phyloP scores from a whole-genome alignment of 495 filamentous ascomycete species.

The Hyaloscypha hepaticicola region DNA sequence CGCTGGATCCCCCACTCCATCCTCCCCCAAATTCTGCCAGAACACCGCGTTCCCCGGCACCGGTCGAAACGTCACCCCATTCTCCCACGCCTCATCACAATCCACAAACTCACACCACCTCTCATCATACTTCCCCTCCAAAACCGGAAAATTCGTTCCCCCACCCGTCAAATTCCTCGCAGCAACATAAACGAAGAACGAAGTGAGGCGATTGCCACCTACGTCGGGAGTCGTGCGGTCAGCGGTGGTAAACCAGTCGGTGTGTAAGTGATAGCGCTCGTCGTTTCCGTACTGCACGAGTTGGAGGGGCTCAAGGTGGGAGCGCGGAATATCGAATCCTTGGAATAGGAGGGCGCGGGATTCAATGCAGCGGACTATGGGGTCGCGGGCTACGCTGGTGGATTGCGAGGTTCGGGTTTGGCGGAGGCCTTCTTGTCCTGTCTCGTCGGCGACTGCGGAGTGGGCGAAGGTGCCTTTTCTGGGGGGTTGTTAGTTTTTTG shows the following conservation, averaged over 20 bases:
- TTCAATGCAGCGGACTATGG: conserved; percentile 65
- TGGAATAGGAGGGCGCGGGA: conserved; percentile 68
- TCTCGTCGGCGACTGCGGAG: conserved; percentile 23
- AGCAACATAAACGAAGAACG: conserved; percentile 59
- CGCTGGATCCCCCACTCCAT: conserved; percentile 62
- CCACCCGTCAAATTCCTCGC: conserved; percentile 49
- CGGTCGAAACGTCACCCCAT: conserved; percentile 66
- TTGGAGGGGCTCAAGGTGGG: conserved; percentile 52
- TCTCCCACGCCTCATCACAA: conserved; percentile 35
- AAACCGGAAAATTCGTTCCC: conserved; percentile 59
- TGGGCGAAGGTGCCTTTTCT: conserved; percentile 33
- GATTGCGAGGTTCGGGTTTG: conserved; percentile 44
- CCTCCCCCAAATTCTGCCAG: conserved; percentile 67
- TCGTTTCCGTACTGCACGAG: conserved; percentile 50
- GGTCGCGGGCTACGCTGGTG: conserved; percentile 49
- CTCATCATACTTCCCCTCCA: conserved; percentile 52
- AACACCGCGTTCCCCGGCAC: conserved; percentile 71
- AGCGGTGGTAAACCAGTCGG: conserved; percentile 50
- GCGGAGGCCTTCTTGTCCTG: conserved; percentile 9
- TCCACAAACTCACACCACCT: conserved; percentile 28
- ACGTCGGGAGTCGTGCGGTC: conserved; percentile 34
- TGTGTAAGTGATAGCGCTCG: conserved; percentile 53
- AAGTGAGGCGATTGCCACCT: conserved; percentile 50
- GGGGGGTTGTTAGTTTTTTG: conserved; percentile 22
- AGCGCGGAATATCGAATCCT: conserved; percentile 49